Evolutionary conservation across 345 rosid species (phyloP), one percentile per base, ranked within the genome.

Genomic region (Pseudoturritis turrita): DNA sequence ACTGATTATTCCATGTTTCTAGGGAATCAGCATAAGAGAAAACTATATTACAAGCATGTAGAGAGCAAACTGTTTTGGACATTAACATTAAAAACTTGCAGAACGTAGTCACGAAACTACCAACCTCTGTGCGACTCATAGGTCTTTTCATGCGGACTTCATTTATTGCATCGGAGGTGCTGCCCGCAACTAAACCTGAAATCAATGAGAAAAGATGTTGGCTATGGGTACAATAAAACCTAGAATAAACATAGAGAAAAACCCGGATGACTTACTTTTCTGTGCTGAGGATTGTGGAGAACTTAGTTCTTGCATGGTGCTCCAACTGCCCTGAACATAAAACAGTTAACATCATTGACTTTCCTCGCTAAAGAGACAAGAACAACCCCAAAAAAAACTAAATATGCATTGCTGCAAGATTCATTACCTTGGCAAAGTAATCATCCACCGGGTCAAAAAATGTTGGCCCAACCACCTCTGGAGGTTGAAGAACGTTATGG

Each of bases 401-500:
- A 61, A n/a, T 10, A 35, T 43, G 46, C 58, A 37, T 47, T 43
- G 5, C 46, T 36, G 62, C 44, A 47, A 56, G 59, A 41, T 51
- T 71, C 19, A 3, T 69, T 89, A 91, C 99, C 97, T 91, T 89
- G 76, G 86, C 83, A 78, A 87, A 70, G 88, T 91, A 87, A 81
- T 82, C 84, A 50, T 81, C 80, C 81, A 83, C 53, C n/a, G 90
- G 73, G 79, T 84, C 91, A 75, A 76, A 83, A 79, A 67, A 64
- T 44, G 82, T 65, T 66, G 75, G 80, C 36, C 88, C 87, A 77
- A 85, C 83, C 80, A 87, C 91, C 54, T 83, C 88, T 1, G 99
- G 98, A 78, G 99, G 99, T 79, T 80, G 99, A 73, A 96, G 81
- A 72, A 96, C 95, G 74, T 96, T 96, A 79, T 91, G 96, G 81